Percentiles rank a stretch among this genome's conserved stretches.
These are phyloP conservation scores for Cyathus striatus DNA, from an alignment of 768 basidiomycete genomes.

Conservation along the genomic window DNA sequence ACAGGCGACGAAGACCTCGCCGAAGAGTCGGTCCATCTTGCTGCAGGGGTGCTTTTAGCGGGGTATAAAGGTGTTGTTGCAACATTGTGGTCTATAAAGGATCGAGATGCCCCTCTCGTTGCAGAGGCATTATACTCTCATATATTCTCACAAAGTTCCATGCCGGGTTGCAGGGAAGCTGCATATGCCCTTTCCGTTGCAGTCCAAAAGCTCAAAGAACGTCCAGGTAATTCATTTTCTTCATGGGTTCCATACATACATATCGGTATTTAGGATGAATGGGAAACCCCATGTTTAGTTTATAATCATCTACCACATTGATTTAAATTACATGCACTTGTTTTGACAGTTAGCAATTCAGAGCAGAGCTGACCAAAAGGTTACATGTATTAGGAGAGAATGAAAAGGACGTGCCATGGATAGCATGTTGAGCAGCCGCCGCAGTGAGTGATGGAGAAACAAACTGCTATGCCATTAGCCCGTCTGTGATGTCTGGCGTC, in stretches of 20 bases:
- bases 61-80: conserved; percentile 27
- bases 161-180: conserved; percentile 5
- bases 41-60: conserved; percentile 30
- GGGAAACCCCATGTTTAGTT: no score
- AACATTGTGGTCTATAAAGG: conserved; percentile 39
- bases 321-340: no score
- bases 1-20: conserved; percentile 17
- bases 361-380: no score
- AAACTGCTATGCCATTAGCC: no score
- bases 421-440: no score
- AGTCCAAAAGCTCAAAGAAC: conserved; percentile 9
- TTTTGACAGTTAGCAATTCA: no score
- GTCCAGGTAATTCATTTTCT: conserved; percentile 5
- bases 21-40: conserved; percentile 24
- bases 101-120: conserved; percentile 25
- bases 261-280: conserved; percentile 15
- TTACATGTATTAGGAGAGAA: no score
- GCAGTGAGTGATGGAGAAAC: no score
- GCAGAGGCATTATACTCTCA: conserved; percentile 24
- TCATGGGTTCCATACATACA: conserved; percentile 19
- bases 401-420: no score
- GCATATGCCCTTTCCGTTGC: conserved; percentile 19
- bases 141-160: conserved; percentile 8
- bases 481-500: no score
- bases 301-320: no score